Evolutionary conservation across 345 rosid genomes (phyloP).

Genomic region (Melastoma malabathricum): DNA sequence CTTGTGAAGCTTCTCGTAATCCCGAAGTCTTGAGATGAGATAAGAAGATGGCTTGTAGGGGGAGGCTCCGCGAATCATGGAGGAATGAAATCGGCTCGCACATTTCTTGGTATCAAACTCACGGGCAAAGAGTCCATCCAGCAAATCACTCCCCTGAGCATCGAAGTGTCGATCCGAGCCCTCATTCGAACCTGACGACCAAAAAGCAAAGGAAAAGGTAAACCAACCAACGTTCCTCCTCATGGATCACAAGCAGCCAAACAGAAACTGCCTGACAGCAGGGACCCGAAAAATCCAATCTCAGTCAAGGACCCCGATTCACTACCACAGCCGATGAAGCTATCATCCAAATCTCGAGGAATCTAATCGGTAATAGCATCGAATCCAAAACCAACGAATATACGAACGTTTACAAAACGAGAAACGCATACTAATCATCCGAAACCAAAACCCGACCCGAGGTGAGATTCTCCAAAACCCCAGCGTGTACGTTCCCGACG

Average conservation of each 20-base stretch:
- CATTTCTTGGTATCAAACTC: constrained; percentile 40
- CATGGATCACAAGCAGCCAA: not conserved
- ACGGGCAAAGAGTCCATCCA: constrained; percentile 41
- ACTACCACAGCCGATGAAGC: too few relatives aligned
- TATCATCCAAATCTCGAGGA: too few relatives aligned
- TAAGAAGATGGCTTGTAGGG: constrained; percentile 37
- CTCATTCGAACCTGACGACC: constrained; percentile 9
- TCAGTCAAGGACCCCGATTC: too few relatives aligned
- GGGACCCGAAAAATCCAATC: not conserved
- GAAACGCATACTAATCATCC: not conserved
- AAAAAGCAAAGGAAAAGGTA: not conserved
- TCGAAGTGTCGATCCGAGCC: constrained; percentile 13
- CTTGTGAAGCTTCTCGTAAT: constrained; percentile 48
- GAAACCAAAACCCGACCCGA: not conserved
- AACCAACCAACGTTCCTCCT: constrained; percentile 4
- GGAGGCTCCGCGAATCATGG: constrained; percentile 35
- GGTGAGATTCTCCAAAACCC: constrained; percentile 24
- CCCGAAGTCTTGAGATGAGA: constrained; percentile 47
- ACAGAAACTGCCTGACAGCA: not conserved
- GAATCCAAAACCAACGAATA: too few relatives aligned
- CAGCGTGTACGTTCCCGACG: constrained; percentile 29
- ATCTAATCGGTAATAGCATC: too few relatives aligned
- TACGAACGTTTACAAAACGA: not conserved
- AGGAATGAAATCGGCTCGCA: constrained; percentile 39
- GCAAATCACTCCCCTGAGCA: constrained; percentile 16